Conservation (phyloP, 2,329 filamentous ascomycete genomes). For the Talaromyces islandicus region DNA sequence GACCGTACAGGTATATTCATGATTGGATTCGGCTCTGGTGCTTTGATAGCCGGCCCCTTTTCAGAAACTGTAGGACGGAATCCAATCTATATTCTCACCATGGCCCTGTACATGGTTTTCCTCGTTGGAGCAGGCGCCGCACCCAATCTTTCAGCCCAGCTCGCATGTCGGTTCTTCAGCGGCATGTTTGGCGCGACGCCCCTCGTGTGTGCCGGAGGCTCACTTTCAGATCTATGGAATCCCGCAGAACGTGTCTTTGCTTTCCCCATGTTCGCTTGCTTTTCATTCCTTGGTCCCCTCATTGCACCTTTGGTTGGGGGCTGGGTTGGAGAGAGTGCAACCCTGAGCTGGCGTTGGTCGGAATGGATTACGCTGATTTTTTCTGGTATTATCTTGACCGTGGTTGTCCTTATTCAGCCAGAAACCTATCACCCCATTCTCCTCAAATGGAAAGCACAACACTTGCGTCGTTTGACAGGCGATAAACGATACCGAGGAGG, state of each 20-base stretch:
- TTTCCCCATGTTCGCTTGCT: constrained; percentile 46
- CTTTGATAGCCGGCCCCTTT: constrained; percentile 42
- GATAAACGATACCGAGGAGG: constrained; percentile 44
- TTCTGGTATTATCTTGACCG: constrained; percentile 24
- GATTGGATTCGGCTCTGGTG: constrained; percentile 42
- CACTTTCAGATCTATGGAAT: constrained; percentile 41
- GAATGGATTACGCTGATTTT: constrained; percentile 41
- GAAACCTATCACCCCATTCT: constrained; percentile 48
- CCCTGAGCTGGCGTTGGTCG: constrained; percentile 42
- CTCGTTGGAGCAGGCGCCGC: constrained; percentile 44
- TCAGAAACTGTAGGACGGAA: constrained; percentile 45
- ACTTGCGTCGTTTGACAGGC: constrained; percentile 35
- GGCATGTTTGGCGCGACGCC: constrained; percentile 43
- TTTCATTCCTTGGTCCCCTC: constrained; percentile 31
- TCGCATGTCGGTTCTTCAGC: constrained; percentile 45
- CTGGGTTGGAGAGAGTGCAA: constrained; percentile 34
- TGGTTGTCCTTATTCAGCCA: constrained; percentile 41
- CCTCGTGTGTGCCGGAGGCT: constrained; percentile 39
- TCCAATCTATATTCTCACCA: constrained; percentile 42
- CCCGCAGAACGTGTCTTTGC: constrained; percentile 42
- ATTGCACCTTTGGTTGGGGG: constrained; percentile 41
- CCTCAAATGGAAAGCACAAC: constrained; percentile 40
- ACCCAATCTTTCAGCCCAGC: constrained; percentile 41
- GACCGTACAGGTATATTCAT: constrained; percentile 31
- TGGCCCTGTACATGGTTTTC: constrained; percentile 45